Conservation (phyloP, 805 yeast genomes). For the Wickerhamomyces queroliae region DNA sequence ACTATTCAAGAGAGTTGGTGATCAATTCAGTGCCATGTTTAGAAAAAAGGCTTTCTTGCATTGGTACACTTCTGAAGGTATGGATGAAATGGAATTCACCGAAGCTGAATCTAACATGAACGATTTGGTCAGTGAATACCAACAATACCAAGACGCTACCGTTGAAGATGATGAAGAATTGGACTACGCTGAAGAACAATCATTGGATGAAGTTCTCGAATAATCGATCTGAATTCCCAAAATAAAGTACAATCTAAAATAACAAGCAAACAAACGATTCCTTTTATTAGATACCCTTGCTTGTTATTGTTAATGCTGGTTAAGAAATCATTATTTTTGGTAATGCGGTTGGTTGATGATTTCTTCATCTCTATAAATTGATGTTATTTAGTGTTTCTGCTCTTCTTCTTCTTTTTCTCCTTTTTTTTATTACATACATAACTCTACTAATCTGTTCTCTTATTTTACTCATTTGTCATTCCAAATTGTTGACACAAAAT, state of each 20-base stretch:
- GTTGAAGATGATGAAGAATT: conserved; percentile 65
- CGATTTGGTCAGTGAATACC: conserved; percentile 93
- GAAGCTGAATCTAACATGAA: conserved; percentile 98
- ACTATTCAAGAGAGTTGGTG: conserved; percentile 96
- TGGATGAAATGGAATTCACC: conserved; percentile 99
- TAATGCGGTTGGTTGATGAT: not conserved
- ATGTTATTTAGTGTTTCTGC: not conserved
- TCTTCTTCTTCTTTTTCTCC: not conserved
- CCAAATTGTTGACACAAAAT: not conserved
- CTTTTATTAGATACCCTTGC: not conserved
- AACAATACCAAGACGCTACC: conserved; percentile 92
- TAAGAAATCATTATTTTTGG: not conserved
- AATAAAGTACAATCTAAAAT: not conserved
- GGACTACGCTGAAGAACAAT: conserved; percentile 24
- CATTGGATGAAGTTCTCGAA: conserved; percentile 25
- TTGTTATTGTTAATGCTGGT: not conserved
- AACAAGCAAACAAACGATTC: not conserved
- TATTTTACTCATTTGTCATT: not conserved
- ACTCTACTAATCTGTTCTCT: not conserved
- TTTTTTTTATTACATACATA: not conserved
- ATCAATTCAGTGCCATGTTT: conserved; percentile 96
- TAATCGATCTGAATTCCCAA: too few relatives aligned
- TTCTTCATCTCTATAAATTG: not conserved
- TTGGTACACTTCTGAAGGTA: conserved; percentile 99
- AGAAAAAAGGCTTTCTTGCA: conserved; percentile 98